Conservation (phyloP, 179 eudicot genomes). For the Beta corolliflora region DNA sequence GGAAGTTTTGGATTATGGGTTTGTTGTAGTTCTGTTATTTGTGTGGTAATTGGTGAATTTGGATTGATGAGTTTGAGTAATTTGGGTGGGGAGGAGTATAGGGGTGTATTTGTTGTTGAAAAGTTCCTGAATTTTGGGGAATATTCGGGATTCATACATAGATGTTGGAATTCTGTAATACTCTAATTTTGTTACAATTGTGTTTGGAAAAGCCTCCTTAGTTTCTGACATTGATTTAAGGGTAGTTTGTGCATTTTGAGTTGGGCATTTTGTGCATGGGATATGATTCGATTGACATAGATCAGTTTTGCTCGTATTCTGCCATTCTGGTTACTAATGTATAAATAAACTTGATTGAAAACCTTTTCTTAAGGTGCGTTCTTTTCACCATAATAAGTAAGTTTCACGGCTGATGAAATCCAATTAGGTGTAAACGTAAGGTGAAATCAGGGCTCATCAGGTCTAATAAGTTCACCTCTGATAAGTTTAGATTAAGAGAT, state of each 20-base stretch:
- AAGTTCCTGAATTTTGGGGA: not conserved
- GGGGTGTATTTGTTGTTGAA: not conserved
- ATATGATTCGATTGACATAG: not conserved
- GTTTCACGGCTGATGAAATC: too few species aligned
- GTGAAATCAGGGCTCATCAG: too few species aligned
- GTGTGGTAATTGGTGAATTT: conserved; percentile 2
- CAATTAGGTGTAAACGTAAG: too few species aligned
- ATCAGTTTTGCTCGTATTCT: not conserved
- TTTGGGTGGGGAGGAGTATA: not conserved
- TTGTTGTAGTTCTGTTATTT: not conserved
- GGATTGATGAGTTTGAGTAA: not conserved
- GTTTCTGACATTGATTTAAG: not conserved
- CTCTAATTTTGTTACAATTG: not conserved
- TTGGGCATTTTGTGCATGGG: not conserved
- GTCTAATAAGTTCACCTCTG: too few species aligned
- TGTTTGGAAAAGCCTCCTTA: conserved; percentile 6
- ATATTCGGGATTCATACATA: not conserved
- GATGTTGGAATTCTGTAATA: not conserved
- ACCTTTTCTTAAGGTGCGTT: not conserved
- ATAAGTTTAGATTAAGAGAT: too few species aligned
- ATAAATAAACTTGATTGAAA: not conserved
- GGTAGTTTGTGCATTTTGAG: not conserved
- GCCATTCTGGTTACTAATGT: too few species aligned
- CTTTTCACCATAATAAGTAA: too few species aligned
- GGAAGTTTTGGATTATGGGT: not conserved